These are phyloP conservation scores for Lipomyces yarrowii DNA, from an alignment of 1,139 yeast species.

Conservation along the genomic window DNA sequence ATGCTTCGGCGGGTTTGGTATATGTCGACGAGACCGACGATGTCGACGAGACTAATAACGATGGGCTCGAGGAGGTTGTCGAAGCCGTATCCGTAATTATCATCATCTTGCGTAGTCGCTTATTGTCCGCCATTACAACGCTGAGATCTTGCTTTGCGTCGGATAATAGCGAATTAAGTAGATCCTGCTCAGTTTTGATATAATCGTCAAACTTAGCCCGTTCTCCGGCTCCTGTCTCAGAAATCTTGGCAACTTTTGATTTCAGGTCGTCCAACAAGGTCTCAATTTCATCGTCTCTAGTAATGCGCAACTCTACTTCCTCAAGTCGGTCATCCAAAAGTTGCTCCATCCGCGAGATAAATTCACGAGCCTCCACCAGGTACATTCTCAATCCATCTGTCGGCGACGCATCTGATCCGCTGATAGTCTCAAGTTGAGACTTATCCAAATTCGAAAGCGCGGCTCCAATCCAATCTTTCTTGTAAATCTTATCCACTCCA, in stretches of 20 bases:
- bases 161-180: slow-evolving; percentile 13
- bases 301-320: slow-evolving; percentile 21
- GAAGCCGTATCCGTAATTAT: not conserved
- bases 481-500: not conserved
- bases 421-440: not conserved
- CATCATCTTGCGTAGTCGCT: slow-evolving; percentile 15
- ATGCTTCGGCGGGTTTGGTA: slow-evolving; percentile 2
- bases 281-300: slow-evolving; percentile 22
- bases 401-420: not conserved
- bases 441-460: slow-evolving; percentile 16
- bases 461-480: slow-evolving; percentile 18
- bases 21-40: slow-evolving; percentile 8
- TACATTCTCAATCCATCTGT: slow-evolving; percentile 11
- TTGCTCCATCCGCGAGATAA: slow-evolving; percentile 22
- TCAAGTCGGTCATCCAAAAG: slow-evolving; percentile 25
- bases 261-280: slow-evolving; percentile 16
- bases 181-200: not conserved
- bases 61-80: not conserved
- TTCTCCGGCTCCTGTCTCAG: not conserved
- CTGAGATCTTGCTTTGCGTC: slow-evolving; percentile 24
- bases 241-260: not conserved
- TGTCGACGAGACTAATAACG: slow-evolving; percentile 7
- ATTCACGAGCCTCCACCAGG: slow-evolving; percentile 24
- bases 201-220: slow-evolving; percentile 12
- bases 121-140: slow-evolving; percentile 20